These are phyloP conservation scores for Ganoderma meredithae DNA, from an alignment of 1,284 basidiomycete genomes.

Conservation along the genomic window DNA sequence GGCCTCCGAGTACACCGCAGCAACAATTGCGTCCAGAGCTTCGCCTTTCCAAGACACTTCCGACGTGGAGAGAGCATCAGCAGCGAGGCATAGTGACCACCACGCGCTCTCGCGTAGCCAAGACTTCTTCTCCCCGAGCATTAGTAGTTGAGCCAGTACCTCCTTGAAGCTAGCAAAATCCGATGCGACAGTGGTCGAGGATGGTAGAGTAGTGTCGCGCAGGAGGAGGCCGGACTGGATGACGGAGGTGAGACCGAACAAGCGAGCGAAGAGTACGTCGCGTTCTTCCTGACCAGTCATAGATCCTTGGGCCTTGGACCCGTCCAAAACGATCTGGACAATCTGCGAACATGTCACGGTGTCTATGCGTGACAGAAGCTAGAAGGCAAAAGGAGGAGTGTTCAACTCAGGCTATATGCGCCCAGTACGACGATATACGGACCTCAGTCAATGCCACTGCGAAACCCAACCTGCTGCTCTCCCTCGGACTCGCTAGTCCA, in stretches of 20 bases:
- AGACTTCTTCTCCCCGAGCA: constrained; percentile 83
- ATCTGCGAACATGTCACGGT: constrained; percentile 84
- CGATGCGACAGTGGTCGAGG: constrained; percentile 59
- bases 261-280: constrained; percentile 89
- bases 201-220: constrained; percentile 58
- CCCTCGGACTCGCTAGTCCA: constrained; percentile 90
- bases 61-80: constrained; percentile 66
- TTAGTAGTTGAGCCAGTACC: constrained; percentile 71
- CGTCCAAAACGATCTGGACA: constrained; percentile 73
- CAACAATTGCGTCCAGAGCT: constrained; percentile 62
- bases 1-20: constrained; percentile 59
- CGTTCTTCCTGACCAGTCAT: constrained; percentile 92
- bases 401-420: background rate
- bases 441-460: constrained; percentile 97
- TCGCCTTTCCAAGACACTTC: constrained; percentile 76
- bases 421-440: constrained; percentile 38
- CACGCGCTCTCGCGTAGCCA: constrained; percentile 94
- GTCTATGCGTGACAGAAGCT: constrained; percentile 85
- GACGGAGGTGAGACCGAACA: constrained; percentile 89
- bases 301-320: constrained; percentile 72
- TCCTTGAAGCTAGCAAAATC: constrained; percentile 67
- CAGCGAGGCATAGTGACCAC: constrained; percentile 79
- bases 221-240: constrained; percentile 85
- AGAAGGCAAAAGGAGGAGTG: constrained; percentile 7
- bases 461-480: constrained; percentile 94